Evolutionary conservation across 2,329 filamentous ascomycete genomes (phyloP), one percentile per base, ranked within the genome.

Genomic region (Aureobasidium sp.): DNA sequence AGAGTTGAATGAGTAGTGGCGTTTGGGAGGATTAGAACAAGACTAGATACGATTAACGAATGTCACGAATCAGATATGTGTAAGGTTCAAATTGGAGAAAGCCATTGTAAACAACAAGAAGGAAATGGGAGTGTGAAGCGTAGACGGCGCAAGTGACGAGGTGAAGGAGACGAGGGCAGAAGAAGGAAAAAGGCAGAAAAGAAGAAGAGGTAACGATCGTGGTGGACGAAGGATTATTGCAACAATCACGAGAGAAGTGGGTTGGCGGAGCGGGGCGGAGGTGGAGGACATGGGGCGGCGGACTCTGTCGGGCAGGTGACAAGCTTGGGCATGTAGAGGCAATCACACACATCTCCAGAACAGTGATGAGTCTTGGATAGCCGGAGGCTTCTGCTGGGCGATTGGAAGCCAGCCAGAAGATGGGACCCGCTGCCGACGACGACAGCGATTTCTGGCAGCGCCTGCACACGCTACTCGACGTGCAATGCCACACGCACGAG

Each of bases 401-500:
- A 52, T 61, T 52, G 36, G 25, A 57, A 37, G 47, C 63, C 67
- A 67, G 74, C 70, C 67, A 67, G 71, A 77, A 70, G 67, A 87
- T 87, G 84, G 25, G 68, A 70, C 25, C 53, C 41, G 51, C 22
- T 15, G 77, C 89, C 78, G 84, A 85, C 77, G 87, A 91, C 76
- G 55, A 48, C 75, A 84, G 91, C 75, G 87, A 92, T 77, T 91
- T 96, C 78, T 97, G 91, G 93, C 82, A 87, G 76, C 89, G 92
- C 96, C 75, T 74, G 82, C 72, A 64, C 60, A 81, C 61, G 77
- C 78, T 59, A 77, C 78, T 56, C 29, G 55, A 52, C 17, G 48
- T 22, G 42, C 60, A 37, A 68, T 87, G 83, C 74, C 77, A 81
- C 61, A 81, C 81, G 63, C 83, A 88, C 74, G 83, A 85, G 69